Evolutionary conservation across 257 asterid species (phyloP).

Genomic region (Echites panduratus): DNA sequence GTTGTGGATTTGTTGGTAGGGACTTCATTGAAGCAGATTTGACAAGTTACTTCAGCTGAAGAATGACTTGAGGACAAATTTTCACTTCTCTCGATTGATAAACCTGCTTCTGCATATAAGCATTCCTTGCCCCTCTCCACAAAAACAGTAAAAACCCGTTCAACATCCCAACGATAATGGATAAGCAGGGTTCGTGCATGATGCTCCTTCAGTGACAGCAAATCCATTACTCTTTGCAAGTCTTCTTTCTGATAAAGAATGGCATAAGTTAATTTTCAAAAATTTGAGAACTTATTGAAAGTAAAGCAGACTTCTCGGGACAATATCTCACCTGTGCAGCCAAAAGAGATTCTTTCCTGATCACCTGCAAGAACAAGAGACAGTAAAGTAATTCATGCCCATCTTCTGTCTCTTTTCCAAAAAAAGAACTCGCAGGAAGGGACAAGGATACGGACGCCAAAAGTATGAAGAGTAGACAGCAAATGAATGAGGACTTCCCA

Average conservation of each 20-base stretch:
- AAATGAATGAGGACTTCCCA: not conserved
- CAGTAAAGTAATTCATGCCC: conserved; percentile 4
- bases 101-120: conserved; percentile 41
- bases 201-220: conserved; percentile 46
- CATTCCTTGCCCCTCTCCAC: conserved; percentile 44
- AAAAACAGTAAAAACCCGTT: conserved; percentile 24
- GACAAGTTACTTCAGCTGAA: conserved; percentile 24
- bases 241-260: conserved; percentile 36
- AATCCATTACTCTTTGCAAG: conserved; percentile 44
- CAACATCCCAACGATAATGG: conserved; percentile 52
- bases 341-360: conserved; percentile 50
- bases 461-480: not conserved
- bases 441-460: not conserved
- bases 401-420: conserved; percentile 5
- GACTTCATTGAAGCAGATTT: conserved; percentile 47
- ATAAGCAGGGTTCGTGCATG: conserved; percentile 56
- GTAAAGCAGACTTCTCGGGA: not conserved
- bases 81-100: conserved; percentile 19
- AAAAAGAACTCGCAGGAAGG: not conserved
- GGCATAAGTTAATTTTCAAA: conserved; percentile 2
- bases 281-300: not conserved
- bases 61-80: conserved; percentile 13
- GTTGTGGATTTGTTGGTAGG: conserved; percentile 27
- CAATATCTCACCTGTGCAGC: conserved; percentile 50
- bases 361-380: conserved; percentile 35